Conservation (phyloP, 305 asterid genomes). For the Fraxinus velutina region DNA sequence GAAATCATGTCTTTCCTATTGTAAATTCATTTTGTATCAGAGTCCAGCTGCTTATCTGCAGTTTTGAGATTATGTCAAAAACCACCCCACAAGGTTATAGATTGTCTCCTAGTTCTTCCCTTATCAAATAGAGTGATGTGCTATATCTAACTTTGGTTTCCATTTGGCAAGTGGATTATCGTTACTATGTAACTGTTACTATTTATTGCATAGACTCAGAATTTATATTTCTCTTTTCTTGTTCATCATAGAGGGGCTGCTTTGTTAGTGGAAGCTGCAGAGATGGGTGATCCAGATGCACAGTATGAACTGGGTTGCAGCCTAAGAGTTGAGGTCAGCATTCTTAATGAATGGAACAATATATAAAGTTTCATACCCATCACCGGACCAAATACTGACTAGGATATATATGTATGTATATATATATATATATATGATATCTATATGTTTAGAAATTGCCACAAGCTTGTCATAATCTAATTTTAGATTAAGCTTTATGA, state of each 20-base stretch:
- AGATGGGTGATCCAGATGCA: slow-evolving; percentile 93
- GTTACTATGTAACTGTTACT: background rate
- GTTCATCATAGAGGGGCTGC: slow-evolving; percentile 74
- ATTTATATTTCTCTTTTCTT: slow-evolving; percentile 16
- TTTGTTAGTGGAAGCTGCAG: slow-evolving; percentile 92
- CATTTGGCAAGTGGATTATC: background rate
- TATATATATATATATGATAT: no score
- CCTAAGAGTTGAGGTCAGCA: slow-evolving; percentile 74
- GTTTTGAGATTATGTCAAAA: slow-evolving; percentile 10
- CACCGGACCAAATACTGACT: background rate
- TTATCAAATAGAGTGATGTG: background rate
- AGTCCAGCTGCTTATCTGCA: slow-evolving; percentile 1
- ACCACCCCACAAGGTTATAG: slow-evolving; percentile 2
- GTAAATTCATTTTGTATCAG: slow-evolving; percentile 3
- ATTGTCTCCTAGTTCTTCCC: background rate
- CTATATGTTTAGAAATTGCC: background rate
- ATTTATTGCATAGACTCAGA: background rate
- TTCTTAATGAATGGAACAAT: slow-evolving; percentile 6
- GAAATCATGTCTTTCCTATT: slow-evolving; percentile 24
- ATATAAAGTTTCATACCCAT: background rate
- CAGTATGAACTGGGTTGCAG: slow-evolving; percentile 77
- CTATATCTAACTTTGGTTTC: background rate
- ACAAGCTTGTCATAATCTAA: background rate
- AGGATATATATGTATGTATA: background rate
- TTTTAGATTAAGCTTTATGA: background rate